Base-by-base conservation (phyloP, 1,284 basidiomycete species). In the Chalciporus sp. region DNA sequence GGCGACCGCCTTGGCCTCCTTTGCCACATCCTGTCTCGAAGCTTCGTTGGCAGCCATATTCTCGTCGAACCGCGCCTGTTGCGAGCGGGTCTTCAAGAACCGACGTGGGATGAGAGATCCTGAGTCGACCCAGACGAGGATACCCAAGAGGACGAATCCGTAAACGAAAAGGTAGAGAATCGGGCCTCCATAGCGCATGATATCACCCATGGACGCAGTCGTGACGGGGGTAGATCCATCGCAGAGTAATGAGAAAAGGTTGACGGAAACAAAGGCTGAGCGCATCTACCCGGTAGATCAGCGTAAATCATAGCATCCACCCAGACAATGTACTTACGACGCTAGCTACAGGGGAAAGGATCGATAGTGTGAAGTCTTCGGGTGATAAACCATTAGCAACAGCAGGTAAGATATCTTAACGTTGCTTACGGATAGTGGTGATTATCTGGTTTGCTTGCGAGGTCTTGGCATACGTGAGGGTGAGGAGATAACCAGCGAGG, bases 241-340 rank as follows among this genome's bases (percentile, higher is more conserved):
- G 62, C 90, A 92, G 1, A 91, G 81, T 16, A 92, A 73, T 7
- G 84, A 86, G 69, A 92, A 93, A 2, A 90, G 68, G 66, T 93
- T 92, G 62, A 90, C 77, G 0, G 87, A 87, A 12, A 93, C 80
- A 29, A 92, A 77, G 1, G 82, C 81, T 0, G 89, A 84, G 42
- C 90, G 79, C 27, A 81, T 59, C 83, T 82, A 46, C 42, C 33
- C 1, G 14, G 6, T 39, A 19, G 58, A 27, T 64, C 47, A 47
- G 55, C 19, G 20, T 31, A 39, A 17, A 9, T 11, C 14, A 3
- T 10, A 3, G 12, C 10, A 35, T 27, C 23, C 23, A 8, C 39
- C 39, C 11, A 14, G 46, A 28, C 7, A 16, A 42, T 9, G 10
- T 7, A 80, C 85, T 62, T 69, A 89, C 87, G 40, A 86, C 77